Conservation (phyloP, 1,139 yeast species). For the Candida sp. region DNA sequence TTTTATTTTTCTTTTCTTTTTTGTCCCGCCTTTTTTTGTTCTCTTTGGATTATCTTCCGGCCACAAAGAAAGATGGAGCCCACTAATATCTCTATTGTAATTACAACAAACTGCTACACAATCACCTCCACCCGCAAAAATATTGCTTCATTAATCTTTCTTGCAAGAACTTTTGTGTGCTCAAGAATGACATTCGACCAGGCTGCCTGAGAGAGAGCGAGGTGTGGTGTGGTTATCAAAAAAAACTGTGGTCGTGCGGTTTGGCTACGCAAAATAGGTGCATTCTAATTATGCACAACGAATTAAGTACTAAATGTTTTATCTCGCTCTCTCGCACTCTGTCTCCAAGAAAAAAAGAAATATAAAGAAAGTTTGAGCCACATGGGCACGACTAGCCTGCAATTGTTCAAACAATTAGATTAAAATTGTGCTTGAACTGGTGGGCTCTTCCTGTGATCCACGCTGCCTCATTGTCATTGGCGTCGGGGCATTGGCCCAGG, state of each 20-base stretch:
- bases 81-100: not conserved
- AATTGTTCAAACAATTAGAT: not conserved
- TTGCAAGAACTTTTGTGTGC: no score
- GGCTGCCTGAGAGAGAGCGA: not conserved
- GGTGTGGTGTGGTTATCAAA: constrained; percentile 1
- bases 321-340: not conserved
- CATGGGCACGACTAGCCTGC: not conserved
- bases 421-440: not conserved
- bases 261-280: not conserved
- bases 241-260: not conserved
- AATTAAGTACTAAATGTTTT: not conserved
- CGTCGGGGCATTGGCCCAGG: no score
- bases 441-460: no score
- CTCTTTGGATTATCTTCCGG: not conserved
- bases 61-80: not conserved
- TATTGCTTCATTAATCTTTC: no score
- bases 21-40: not conserved
- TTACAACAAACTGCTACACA: not conserved
- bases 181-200: no score
- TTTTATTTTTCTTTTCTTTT: not conserved
- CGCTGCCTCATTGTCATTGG: no score
- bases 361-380: not conserved
- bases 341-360: not conserved
- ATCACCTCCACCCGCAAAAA: no score
- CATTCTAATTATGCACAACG: not conserved